A percentile compares a stretch with the other conserved stretches of the same genome.
Conservation (phyloP, 768 basidiomycete species). For the Boletus tylopilopsis region DNA sequence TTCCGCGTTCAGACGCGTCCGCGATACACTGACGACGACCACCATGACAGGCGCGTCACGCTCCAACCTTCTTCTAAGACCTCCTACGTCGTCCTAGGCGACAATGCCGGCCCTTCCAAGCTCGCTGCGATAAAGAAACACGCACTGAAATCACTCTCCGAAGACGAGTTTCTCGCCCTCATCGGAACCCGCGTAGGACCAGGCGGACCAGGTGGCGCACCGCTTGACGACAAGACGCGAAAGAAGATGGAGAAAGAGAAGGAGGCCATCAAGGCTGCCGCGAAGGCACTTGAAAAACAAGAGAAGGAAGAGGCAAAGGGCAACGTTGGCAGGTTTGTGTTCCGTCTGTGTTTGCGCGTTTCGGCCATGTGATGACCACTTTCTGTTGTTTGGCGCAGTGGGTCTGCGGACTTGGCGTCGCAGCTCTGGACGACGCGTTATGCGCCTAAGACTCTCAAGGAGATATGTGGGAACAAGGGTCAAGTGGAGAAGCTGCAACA, state of each 20-base stretch:
- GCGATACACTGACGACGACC: background rate
- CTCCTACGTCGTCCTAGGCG: conserved; percentile 83
- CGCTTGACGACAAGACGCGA: conserved; percentile 72
- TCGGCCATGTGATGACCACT: no score
- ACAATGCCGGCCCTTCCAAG: conserved; percentile 85
- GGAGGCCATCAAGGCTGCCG: conserved; percentile 66
- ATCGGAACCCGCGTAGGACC: conserved; percentile 69
- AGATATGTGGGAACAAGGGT: conserved; percentile 94
- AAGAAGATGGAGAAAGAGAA: conserved; percentile 82
- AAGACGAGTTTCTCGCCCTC: conserved; percentile 83
- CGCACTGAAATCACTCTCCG: conserved; percentile 66
- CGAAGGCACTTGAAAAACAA: conserved; percentile 63
- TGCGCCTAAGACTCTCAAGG: conserved; percentile 81
- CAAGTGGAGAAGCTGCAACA: conserved; percentile 82
- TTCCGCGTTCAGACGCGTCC: no score
- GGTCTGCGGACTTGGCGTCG: conserved; percentile 41
- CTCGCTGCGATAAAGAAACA: conserved; percentile 84
- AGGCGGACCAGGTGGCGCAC: conserved; percentile 28
- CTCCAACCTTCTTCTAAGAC: conserved; percentile 88
- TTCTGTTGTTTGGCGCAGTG: background rate
- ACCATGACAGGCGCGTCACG: conserved; percentile 70
- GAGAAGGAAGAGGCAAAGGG: conserved; percentile 6
- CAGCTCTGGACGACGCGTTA: conserved; percentile 97
- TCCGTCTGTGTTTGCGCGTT: no score
- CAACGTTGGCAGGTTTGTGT: conserved; percentile 11